A percentile compares a stretch with the other conserved stretches of the same genome.
Conservation (phyloP, 1,139 yeast genomes). For the Magnusiomyces paraingens region DNA sequence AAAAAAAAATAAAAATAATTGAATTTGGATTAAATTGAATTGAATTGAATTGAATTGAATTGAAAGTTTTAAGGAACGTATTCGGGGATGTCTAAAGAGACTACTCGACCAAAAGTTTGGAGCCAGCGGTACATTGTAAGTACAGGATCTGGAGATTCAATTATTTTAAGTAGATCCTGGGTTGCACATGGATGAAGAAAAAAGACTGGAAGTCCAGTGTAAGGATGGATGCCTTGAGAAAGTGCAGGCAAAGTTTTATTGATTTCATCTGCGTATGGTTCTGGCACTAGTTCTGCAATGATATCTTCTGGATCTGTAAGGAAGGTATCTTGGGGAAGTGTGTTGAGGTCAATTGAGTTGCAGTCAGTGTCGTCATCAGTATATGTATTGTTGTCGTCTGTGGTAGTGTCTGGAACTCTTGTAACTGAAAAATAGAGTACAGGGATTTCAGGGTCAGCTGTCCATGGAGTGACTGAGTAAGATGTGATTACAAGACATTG, state of each 20-base stretch:
- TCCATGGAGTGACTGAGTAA: slow-evolving; percentile 3
- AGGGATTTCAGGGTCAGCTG: slow-evolving; percentile 2
- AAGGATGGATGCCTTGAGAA: slow-evolving; percentile 34
- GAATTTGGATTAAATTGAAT: neutral
- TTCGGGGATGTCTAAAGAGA: slow-evolving; percentile 9
- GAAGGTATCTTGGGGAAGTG: neutral
- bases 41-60: neutral
- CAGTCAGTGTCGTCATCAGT: neutral
- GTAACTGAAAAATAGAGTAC: slow-evolving; percentile 2
- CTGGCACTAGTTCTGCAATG: neutral
- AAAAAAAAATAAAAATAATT: neutral
- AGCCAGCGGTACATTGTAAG: slow-evolving; percentile 20
- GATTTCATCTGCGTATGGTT: neutral
- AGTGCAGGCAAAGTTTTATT: slow-evolving; percentile 5
- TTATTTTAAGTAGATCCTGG: slow-evolving; percentile 17
- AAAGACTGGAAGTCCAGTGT: slow-evolving; percentile 29
- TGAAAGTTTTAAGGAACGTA: neutral
- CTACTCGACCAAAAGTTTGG: slow-evolving; percentile 24
- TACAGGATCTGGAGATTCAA: slow-evolving; percentile 5
- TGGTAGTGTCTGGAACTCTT: neutral
- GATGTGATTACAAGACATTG: neutral
- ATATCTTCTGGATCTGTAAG: neutral
- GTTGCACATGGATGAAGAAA: slow-evolving; percentile 38
- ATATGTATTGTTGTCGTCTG: too few relatives aligned
- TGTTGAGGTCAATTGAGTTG: too few relatives aligned